Base-by-base conservation (phyloP, 2,329 filamentous ascomycete species). In the Colletotrichum graminicola region DNA sequence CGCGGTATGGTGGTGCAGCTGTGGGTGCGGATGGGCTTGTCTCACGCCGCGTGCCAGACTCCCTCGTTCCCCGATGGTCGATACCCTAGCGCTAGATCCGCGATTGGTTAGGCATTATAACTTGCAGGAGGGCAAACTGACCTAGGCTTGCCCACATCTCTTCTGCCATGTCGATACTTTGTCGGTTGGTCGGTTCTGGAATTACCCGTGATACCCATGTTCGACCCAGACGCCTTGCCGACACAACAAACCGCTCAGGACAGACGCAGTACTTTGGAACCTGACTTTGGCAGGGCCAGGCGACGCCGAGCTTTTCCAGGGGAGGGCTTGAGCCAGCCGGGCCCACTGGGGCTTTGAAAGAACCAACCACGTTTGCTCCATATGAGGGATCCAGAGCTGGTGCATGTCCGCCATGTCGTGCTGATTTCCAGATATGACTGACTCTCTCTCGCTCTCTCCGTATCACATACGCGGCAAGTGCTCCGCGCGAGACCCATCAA, bases 111-210 rank as follows among this genome's bases (percentile, higher is more conserved):
- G 62, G 54, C 62, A 45, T 21, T 60, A 43, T 43, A 43, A 52
- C 36, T 36, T 52, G 57, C 64, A 71, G 51, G 57, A 67, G 43
- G 51, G 51, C 41, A 63, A 67, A 62, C 51, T 62, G 41, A 63
- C 66, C 8, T 67, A 41, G 52, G 64, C 64, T 52, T 57, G 64
- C 43, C 61, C 43, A 10, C 57, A 32, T 52, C 43, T 56, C 34
- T 36, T 71, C 64, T 67, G 68, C 68, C 68, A 57, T 67, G 68
- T 67, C 68, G 68, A 71, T 67, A 71, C 67, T 71, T 26, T 59
- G 68, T 71, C 68, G 64, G 68, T 52, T 57, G 52, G 43, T 71
- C 64, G 45, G 64, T 62, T 67, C 68, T 71, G 68, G 64, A 71
- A 71, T 67, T 71, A 57, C 65, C 68, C 68, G 68, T 71, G n/a